Percentiles rank a stretch among this genome's conserved stretches.
phyloP scores from a whole-genome alignment of 805 yeast species.

The Candida wancherniae region DNA sequence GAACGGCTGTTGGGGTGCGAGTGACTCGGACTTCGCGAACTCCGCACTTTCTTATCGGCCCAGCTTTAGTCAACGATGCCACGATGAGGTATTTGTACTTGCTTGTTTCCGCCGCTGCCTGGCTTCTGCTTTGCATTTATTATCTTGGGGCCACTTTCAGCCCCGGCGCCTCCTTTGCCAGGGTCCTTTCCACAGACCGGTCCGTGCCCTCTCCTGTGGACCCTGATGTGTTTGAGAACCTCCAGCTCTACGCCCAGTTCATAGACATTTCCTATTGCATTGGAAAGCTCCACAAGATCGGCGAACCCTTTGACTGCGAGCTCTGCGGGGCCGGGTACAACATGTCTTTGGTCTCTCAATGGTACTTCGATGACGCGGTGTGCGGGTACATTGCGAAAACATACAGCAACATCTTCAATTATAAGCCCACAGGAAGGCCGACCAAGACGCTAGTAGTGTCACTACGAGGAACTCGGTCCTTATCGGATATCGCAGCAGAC shows the following conservation, averaged over 20 bases:
- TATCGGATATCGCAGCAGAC: conserved; percentile 37
- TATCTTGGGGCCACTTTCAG: no score
- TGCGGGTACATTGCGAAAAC: conserved; percentile 38
- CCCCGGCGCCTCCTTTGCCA: no score
- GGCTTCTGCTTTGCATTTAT: no score
- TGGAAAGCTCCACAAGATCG: conserved; percentile 24
- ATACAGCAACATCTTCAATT: conserved; percentile 21
- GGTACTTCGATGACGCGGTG: conserved; percentile 32
- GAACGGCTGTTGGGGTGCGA: no score
- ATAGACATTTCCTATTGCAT: conserved; percentile 43
- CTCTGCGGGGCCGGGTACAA: conserved; percentile 32
- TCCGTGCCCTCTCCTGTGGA: conserved; percentile 19
- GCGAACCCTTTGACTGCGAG: conserved; percentile 36
- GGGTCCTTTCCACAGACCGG: no score
- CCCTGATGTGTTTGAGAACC: conserved; percentile 21
- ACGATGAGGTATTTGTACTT: no score
- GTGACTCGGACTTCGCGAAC: no score
- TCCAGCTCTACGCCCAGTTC: conserved; percentile 37
- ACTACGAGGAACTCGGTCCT: conserved; percentile 41
- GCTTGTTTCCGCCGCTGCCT: no score
- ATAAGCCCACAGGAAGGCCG: conserved; percentile 6
- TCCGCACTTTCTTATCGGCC: no score
- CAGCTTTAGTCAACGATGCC: no score
- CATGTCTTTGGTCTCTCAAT: conserved; percentile 35
- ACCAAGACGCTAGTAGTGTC: conserved; percentile 31